Evolutionary conservation across 176 grass and related monocot species (phyloP).

Genomic region (Bonia amplexicaulis): DNA sequence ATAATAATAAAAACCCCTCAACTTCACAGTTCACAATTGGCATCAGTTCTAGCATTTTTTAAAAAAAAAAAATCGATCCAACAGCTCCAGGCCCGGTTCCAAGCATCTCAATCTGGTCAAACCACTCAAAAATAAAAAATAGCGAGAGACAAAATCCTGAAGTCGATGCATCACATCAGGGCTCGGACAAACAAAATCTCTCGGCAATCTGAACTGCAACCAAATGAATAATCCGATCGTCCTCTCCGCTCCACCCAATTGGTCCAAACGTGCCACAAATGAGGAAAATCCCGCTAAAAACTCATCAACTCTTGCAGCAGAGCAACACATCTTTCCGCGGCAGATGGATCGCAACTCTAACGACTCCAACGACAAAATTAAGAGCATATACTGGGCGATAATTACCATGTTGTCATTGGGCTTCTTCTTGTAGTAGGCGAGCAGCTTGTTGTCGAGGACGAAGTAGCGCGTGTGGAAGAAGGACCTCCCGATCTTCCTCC

Average conservation of each 20-base stretch:
- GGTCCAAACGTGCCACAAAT: not conserved
- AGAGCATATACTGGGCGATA: not conserved
- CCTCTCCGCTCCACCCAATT: not conserved
- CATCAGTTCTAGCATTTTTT: not conserved
- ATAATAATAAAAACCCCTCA: not conserved
- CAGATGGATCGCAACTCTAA: not conserved
- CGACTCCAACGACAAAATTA: not conserved
- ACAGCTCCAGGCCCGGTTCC: not conserved
- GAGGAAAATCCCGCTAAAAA: not conserved
- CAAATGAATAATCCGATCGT: not conserved
- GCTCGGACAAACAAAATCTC: not conserved
- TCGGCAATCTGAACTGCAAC: not conserved
- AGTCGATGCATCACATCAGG: not conserved
- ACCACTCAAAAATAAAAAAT: not conserved
- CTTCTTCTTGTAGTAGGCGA: slow-evolving; percentile 89
- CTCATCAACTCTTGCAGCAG: not conserved
- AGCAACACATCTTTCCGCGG: not conserved
- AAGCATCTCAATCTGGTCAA: slow-evolving; percentile 11
- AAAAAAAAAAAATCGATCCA: not conserved
- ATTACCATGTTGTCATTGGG: slow-evolving; percentile 76
- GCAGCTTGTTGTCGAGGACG: slow-evolving; percentile 54
- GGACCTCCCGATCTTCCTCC: slow-evolving; percentile 78
- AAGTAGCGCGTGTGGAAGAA: slow-evolving; percentile 83
- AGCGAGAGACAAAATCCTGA: not conserved
- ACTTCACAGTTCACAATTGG: slow-evolving; percentile 6